Evolutionary conservation across 208 protist genomes (phyloP).

Genomic region (Crithidia expoeki): DNA sequence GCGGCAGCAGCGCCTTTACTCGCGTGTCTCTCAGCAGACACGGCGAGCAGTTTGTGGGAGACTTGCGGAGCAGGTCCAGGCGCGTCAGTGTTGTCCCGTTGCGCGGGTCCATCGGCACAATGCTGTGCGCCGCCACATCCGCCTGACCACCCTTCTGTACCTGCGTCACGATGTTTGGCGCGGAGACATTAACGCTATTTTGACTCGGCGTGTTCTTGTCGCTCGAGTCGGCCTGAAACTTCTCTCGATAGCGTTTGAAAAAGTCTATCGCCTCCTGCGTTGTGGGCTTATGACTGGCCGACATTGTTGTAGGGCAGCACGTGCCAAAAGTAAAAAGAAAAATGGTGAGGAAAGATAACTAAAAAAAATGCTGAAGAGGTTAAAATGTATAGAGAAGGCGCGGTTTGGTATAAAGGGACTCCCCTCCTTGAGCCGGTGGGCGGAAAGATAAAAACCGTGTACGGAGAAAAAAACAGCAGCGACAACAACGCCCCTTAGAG

Average conservation of each 20-base stretch:
- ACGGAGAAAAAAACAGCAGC: no score
- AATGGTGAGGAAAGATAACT: constrained; percentile 1
- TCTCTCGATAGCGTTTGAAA: constrained; percentile 33
- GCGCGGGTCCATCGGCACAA: constrained; percentile 45
- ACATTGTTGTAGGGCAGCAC: constrained; percentile 5
- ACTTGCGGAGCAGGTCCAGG: constrained; percentile 35
- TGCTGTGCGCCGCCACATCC: constrained; percentile 16
- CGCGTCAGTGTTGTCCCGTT: constrained; percentile 36
- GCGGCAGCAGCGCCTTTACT: constrained; percentile 36
- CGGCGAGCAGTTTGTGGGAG: constrained; percentile 41
- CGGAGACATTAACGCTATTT: constrained; percentile 31
- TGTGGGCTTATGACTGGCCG: constrained; percentile 24
- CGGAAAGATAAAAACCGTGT: no score
- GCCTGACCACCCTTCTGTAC: constrained; percentile 15
- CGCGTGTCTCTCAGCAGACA: constrained; percentile 27
- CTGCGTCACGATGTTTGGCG: constrained; percentile 35
- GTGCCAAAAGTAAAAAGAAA: not conserved
- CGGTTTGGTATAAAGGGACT: no score
- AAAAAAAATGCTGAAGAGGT: constrained; percentile 4
- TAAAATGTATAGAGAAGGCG: no score
- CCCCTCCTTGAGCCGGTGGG: no score
- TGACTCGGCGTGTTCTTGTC: constrained; percentile 23
- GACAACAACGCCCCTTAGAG: no score
- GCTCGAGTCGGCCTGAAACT: constrained; percentile 16
- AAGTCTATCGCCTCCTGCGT: constrained; percentile 39